Evolutionary conservation across 1,139 yeast species (phyloP).

Genomic region (Candida sp.): DNA sequence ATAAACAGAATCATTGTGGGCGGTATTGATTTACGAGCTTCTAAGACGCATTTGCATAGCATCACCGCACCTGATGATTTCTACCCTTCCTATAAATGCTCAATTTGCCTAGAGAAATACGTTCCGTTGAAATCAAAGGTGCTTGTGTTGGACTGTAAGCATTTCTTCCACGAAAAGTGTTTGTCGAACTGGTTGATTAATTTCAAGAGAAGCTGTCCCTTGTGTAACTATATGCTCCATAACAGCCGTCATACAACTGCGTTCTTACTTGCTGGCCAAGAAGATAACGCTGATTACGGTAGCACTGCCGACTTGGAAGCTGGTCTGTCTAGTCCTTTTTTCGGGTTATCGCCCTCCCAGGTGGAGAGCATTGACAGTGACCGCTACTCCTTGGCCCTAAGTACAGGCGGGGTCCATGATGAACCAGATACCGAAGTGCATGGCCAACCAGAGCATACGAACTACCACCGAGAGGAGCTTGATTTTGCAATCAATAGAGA

Average conservation of each 20-base stretch:
- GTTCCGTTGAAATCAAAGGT: conserved; percentile 41
- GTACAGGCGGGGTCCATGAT: neutral
- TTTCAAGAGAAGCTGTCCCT: conserved; percentile 48
- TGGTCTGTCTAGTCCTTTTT: conserved; percentile 11
- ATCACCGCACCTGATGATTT: conserved; percentile 40
- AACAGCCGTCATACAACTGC: conserved; percentile 6
- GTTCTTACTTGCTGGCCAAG: conserved; percentile 25
- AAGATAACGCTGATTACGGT: conserved; percentile 19
- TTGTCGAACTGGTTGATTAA: conserved; percentile 51
- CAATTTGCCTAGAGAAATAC: conserved; percentile 49
- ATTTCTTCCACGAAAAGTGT: conserved; percentile 48
- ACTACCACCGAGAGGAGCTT: neutral
- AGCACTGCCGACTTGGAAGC: conserved; percentile 23
- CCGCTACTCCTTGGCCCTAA: neutral
- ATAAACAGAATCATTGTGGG: conserved; percentile 29
- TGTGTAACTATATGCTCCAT: conserved; percentile 39
- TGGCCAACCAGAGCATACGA: neutral
- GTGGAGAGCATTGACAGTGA: conserved; percentile 11
- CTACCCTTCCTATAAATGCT: conserved; percentile 46
- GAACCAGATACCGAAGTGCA: neutral
- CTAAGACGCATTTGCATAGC: conserved; percentile 24
- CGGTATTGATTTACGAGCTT: conserved; percentile 33
- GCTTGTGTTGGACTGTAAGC: conserved; percentile 47
- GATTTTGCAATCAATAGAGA: neutral
- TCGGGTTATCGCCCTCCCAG: conserved; percentile 11